Evolutionary conservation across 208 protist species (phyloP).

Genomic region (Kentomonas sorsogonicus): DNA sequence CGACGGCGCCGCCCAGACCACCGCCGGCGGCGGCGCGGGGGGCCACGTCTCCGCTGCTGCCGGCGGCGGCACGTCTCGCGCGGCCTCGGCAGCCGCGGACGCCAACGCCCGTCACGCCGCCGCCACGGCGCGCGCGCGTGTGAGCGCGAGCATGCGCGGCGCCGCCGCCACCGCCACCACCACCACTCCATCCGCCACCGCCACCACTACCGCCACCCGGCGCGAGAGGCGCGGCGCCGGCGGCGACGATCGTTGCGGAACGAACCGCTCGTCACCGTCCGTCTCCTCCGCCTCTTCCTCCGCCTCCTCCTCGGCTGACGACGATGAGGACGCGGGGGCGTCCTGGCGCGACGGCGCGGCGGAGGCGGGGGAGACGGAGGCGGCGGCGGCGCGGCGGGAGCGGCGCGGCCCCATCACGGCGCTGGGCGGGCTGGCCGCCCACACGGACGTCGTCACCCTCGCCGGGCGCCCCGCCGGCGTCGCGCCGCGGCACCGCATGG

Average conservation of each 20-base stretch:
- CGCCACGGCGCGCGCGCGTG: too few relatives aligned
- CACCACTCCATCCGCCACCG: too few relatives aligned
- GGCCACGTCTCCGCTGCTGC: background rate
- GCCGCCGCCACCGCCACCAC: background rate
- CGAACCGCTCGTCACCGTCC: too few relatives aligned
- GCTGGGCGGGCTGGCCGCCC: too few relatives aligned
- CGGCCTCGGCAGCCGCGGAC: background rate
- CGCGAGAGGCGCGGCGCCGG: background rate
- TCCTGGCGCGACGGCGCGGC: background rate
- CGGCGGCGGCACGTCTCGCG: background rate
- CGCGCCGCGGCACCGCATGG: too few relatives aligned
- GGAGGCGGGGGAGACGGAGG: conserved; percentile 15
- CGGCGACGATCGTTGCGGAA: conserved; percentile 8
- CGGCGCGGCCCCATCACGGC: too few relatives aligned
- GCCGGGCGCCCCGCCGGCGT: too few relatives aligned
- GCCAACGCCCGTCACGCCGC: background rate
- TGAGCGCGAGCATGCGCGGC: too few relatives aligned
- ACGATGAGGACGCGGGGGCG: background rate
- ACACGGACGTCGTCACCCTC: too few relatives aligned
- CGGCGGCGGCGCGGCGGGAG: conserved; percentile 45
- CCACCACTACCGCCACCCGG: background rate
- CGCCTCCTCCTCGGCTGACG: background rate
- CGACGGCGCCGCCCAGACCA: conserved; percentile 5
- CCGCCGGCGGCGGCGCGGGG: conserved; percentile 11
- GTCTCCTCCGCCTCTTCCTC: too few relatives aligned